These are phyloP conservation scores for Styphnolobium japonicum DNA, from an alignment of 306 rosid species.

Conservation along the genomic window DNA sequence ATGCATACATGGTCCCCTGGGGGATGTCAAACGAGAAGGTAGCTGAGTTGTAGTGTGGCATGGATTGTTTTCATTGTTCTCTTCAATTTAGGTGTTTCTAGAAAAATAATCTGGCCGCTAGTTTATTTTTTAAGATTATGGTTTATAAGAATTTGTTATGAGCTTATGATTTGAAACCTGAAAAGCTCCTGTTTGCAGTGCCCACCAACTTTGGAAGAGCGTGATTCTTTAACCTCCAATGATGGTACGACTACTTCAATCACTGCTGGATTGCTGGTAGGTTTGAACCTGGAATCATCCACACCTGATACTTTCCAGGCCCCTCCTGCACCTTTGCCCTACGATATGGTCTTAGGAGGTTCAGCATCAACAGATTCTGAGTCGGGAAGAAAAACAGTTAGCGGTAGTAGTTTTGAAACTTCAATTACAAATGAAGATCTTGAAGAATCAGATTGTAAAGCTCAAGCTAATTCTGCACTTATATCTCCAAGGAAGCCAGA, in stretches of 20 bases:
- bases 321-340: conserved; percentile 73
- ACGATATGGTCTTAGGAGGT: conserved; percentile 52
- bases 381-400: conserved; percentile 45
- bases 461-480: conserved; percentile 36
- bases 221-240: conserved; percentile 39
- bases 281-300: conserved; percentile 45
- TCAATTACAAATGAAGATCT: conserved; percentile 42
- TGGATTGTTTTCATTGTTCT: not conserved
- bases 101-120: conserved; percentile 1
- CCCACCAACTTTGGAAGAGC: conserved; percentile 59
- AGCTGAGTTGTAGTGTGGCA: not conserved
- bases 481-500: conserved; percentile 43
- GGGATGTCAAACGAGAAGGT: not conserved
- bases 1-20: not conserved
- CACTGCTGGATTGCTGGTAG: conserved; percentile 44
- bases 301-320: conserved; percentile 66
- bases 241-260: conserved; percentile 34
- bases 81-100: not conserved
- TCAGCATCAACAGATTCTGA: conserved; percentile 48
- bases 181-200: conserved; percentile 46
- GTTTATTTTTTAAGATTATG: not conserved
- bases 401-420: conserved; percentile 50
- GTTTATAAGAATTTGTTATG: not conserved
- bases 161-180: not conserved
- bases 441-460: conserved; percentile 53